Evolutionary conservation across 2,329 filamentous ascomycete species (phyloP).

Genomic region (Huntiella bhutanensis): DNA sequence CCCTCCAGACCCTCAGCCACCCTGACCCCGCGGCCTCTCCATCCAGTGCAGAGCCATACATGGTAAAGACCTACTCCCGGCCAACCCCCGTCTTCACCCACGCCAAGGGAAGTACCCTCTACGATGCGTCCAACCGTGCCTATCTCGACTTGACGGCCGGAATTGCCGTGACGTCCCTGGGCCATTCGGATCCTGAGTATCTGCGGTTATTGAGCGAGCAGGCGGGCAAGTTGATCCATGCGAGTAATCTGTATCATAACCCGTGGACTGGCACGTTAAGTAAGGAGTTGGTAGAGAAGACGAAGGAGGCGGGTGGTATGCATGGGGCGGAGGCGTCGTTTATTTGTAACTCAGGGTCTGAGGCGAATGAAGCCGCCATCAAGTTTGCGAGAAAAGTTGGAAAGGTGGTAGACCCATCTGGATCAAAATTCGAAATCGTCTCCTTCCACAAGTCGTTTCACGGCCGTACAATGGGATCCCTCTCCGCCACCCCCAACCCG

Average conservation of each 20-base stretch:
- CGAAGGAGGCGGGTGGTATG: slow-evolving; percentile 63
- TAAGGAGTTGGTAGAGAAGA: slow-evolving; percentile 67
- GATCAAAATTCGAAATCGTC: slow-evolving; percentile 64
- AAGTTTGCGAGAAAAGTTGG: slow-evolving; percentile 92
- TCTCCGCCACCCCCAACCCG: slow-evolving; percentile 92
- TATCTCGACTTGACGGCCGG: slow-evolving; percentile 93
- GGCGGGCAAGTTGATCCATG: slow-evolving; percentile 65
- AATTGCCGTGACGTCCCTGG: slow-evolving; percentile 85
- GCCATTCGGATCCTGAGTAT: slow-evolving; percentile 73
- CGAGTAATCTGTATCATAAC: slow-evolving; percentile 94
- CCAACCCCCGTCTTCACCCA: slow-evolving; percentile 78
- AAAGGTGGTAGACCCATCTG: slow-evolving; percentile 51
- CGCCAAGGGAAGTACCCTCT: slow-evolving; percentile 73
- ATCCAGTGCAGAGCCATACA: slow-evolving; percentile 59
- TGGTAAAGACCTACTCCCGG: slow-evolving; percentile 90
- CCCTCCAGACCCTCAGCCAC: slow-evolving; percentile 28
- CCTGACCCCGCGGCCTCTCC: slow-evolving; percentile 59
- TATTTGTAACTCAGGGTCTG: slow-evolving; percentile 87
- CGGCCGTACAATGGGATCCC: slow-evolving; percentile 81
- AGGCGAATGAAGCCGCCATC: slow-evolving; percentile 94
- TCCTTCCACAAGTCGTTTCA: slow-evolving; percentile 90
- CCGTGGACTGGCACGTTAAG: slow-evolving; percentile 84
- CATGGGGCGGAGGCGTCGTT: slow-evolving; percentile 64
- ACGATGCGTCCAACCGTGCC: slow-evolving; percentile 71
- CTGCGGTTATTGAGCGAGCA: slow-evolving; percentile 58